These are phyloP conservation scores for Populus simonii DNA, from an alignment of 345 rosid genomes.

Conservation along the genomic window DNA sequence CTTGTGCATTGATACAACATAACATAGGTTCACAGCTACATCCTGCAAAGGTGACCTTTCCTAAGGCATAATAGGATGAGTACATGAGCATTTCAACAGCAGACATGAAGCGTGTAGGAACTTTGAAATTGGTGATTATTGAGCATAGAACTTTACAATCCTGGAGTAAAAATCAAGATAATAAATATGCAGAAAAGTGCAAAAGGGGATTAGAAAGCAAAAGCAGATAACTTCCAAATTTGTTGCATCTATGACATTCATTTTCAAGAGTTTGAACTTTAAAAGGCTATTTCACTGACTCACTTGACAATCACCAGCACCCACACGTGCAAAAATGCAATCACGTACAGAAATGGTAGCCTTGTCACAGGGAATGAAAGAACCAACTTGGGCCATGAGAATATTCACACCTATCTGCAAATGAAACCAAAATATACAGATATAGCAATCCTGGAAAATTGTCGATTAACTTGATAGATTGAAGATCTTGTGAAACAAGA, in stretches of 20 bases:
- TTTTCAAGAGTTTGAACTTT: constrained; percentile 7
- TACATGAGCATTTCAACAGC: no score
- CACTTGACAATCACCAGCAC: constrained; percentile 99
- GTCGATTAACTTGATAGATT: neutral
- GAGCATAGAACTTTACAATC: neutral
- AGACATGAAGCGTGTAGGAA: no score
- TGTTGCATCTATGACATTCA: neutral
- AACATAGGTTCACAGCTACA: neutral
- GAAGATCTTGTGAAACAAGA: neutral
- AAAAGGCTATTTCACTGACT: constrained; percentile 30
- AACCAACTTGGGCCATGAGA: constrained; percentile 99
- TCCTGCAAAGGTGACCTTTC: neutral
- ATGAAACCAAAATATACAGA: constrained; percentile 10
- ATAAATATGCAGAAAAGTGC: neutral
- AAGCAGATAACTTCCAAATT: neutral
- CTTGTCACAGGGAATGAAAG: constrained; percentile 89
- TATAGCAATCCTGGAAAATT: neutral
- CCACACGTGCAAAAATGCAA: constrained; percentile 97
- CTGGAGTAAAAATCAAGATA: neutral
- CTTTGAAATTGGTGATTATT: no score
- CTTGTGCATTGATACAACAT: neutral
- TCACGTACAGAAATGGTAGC: constrained; percentile 89
- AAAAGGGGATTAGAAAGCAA: neutral
- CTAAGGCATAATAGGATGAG: no score
- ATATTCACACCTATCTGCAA: constrained; percentile 83